These are phyloP conservation scores for Arctostaphylos glauca DNA, from an alignment of 148 eudicot genomes.

Conservation along the genomic window DNA sequence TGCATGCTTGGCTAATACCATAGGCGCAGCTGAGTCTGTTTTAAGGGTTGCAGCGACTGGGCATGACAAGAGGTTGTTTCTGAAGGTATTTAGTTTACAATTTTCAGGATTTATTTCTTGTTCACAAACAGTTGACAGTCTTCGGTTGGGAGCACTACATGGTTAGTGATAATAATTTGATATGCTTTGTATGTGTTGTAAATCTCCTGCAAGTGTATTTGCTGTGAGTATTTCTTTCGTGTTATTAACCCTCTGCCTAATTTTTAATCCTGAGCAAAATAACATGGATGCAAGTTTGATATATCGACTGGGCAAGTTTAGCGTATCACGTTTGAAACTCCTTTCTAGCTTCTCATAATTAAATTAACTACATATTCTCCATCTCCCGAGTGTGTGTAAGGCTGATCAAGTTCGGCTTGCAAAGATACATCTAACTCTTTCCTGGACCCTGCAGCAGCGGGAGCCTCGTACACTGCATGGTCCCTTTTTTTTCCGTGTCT, in stretches of 20 bases:
- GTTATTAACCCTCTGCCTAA: neutral
- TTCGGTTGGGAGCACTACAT: neutral
- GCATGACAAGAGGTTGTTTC: slow-evolving; percentile 85
- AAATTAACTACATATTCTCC: neutral
- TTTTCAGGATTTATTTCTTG: neutral
- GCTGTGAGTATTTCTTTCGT: neutral
- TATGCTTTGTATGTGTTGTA: neutral
- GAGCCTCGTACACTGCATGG: no score
- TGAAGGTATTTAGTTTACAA: slow-evolving; percentile 44
- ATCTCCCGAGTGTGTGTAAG: neutral
- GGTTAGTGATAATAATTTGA: neutral
- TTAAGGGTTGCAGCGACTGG: slow-evolving; percentile 95
- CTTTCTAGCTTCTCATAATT: neutral
- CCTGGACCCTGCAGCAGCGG: no score
- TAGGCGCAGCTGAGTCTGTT: slow-evolving; percentile 99
- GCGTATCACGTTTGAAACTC: neutral
- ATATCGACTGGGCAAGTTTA: neutral
- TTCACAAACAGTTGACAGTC: neutral
- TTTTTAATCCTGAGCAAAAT: neutral
- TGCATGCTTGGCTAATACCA: slow-evolving; percentile 88
- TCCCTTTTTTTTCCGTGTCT: neutral
- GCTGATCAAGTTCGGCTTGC: no score
- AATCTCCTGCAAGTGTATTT: neutral
- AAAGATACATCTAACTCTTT: no score
- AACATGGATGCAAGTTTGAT: neutral